A percentile compares a stretch with the other conserved stretches of the same genome.
phyloP scores from a whole-genome alignment of 139 green algal species.

The Diplosphaera chodatii region DNA sequence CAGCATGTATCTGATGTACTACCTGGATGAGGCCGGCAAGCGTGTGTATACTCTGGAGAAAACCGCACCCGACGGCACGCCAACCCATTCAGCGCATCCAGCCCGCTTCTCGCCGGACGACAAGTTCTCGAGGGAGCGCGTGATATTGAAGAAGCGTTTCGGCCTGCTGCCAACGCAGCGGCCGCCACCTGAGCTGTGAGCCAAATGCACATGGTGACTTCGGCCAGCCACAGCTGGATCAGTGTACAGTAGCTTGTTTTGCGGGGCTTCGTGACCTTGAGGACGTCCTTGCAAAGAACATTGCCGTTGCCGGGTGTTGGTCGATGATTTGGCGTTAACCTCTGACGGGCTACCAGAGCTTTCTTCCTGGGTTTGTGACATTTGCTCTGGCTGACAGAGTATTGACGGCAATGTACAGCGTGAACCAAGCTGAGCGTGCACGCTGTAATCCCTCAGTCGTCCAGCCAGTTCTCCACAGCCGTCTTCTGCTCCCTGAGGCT shows the following conservation, averaged over 20 bases:
- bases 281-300: too few species aligned
- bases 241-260: too few species aligned
- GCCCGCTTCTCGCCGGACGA: slow-evolving; percentile 96
- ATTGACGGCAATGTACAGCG: too few species aligned
- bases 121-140: slow-evolving; percentile 92
- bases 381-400: too few species aligned
- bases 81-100: slow-evolving; percentile 81
- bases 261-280: too few species aligned
- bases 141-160: slow-evolving; percentile 92
- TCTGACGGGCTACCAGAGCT: too few species aligned
- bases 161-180: slow-evolving; percentile 87
- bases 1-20: slow-evolving; percentile 98
- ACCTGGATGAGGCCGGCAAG: slow-evolving; percentile 75
- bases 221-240: background rate
- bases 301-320: too few species aligned
- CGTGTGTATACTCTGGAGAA: slow-evolving; percentile 95
- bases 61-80: slow-evolving; percentile 64
- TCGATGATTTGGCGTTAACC: too few species aligned
- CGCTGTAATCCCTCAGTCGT: too few species aligned
- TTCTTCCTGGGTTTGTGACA: too few species aligned
- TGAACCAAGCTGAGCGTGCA: background rate
- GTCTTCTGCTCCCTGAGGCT: background rate
- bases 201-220: background rate
- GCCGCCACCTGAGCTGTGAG: slow-evolving; percentile 41
- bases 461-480: background rate